phyloP scores from a whole-genome alignment of 129 eudicot species.

The Ambrosia artemisiifolia region DNA sequence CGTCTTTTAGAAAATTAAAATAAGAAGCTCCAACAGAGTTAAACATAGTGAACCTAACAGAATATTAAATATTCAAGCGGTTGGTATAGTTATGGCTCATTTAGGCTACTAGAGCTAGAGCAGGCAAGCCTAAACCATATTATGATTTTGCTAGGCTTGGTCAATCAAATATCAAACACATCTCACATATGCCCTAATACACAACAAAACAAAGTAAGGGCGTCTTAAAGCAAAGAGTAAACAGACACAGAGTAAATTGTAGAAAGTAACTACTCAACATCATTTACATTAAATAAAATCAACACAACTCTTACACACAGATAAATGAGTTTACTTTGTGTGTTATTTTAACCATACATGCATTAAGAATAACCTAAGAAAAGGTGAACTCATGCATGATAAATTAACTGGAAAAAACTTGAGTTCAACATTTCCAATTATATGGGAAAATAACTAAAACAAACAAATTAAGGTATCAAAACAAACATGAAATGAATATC shows the following conservation, averaged over 20 bases:
- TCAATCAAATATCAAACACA: background rate
- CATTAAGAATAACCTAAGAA: background rate
- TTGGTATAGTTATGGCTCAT: background rate
- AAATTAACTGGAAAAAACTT: background rate
- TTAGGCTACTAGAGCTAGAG: constrained; percentile 10
- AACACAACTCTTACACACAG: background rate
- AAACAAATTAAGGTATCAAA: background rate
- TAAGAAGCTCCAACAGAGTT: background rate
- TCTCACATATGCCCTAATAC: background rate
- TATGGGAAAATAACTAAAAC: background rate
- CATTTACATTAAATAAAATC: background rate
- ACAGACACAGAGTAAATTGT: too few species aligned
- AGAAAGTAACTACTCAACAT: background rate
- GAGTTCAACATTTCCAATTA: background rate
- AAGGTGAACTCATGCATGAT: background rate
- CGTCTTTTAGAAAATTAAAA: background rate
- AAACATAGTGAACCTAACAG: background rate
- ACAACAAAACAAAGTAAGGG: background rate
- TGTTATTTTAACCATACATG: background rate
- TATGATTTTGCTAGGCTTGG: constrained; percentile 4
- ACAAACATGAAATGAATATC: background rate
- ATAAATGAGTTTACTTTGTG: background rate
- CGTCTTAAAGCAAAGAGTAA: background rate
- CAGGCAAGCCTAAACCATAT: constrained; percentile 20
- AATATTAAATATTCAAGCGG: background rate